Evolutionary conservation across 2,329 filamentous ascomycete genomes (phyloP), one percentile per base, ranked within the genome.

Genomic region (Beauveria sp.): DNA sequence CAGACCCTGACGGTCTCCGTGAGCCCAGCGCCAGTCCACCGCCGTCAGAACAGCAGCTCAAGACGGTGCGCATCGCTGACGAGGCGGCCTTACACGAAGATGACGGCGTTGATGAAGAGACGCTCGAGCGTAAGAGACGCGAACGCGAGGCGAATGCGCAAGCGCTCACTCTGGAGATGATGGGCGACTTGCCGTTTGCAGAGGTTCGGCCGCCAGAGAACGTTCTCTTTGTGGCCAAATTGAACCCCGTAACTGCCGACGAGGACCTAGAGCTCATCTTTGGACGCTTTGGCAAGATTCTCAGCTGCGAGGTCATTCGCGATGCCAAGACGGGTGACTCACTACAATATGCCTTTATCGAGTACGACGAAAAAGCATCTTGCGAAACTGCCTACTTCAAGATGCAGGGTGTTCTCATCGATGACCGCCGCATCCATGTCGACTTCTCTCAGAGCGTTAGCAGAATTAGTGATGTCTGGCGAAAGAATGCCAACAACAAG

Each of bases 121-220:
- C 88, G 24, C 80, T 83, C 5, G 93, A 97, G 72, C 90, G 86
- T 73, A 77, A 88, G 54, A 86, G 93, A 56, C 85, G 92, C 64
- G 92, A 97, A 72, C 84, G 91, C 30, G 94, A 99, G 73, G 94
- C 94, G 6, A 86, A 92, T 64, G 93, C 93, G 0, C 94, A 97
- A 73, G 94, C 94, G 1, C 78, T 99, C 69, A 97, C 93, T 1
- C 81, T 99, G 53, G 94, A 99, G 77, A 96, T 99, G 87, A 94
- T 99, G 75, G 94, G 94, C 48, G 94, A 99, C 72, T 79, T 99
- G 62, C 94, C 94, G 5, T 99, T 97, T 73, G 94, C 94, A 62
- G 94, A 99, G 75, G 92, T 99, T 67, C 96, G 93, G 68, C 94
- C 94, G 5, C 94, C 94, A 0, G 94, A 99, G 76, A 97, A 99